Evolutionary conservation across 805 yeast genomes (phyloP), one percentile per base, ranked within the genome.

Genomic region (Lipomyces sp.): DNA sequence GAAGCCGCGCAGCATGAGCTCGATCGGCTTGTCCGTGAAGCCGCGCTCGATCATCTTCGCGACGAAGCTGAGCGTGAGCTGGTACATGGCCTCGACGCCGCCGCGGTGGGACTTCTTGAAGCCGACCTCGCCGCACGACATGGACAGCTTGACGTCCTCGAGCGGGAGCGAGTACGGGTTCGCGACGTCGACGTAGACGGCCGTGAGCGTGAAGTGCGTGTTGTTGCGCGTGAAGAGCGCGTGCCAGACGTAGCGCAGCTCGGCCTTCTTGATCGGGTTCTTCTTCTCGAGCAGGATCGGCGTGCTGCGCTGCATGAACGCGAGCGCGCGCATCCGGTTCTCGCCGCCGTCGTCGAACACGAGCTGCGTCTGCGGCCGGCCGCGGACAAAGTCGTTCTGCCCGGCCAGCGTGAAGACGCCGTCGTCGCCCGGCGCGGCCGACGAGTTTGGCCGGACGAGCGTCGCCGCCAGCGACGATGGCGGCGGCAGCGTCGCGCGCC

Each of bases 1-100:
- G 61, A 84, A 88, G 59, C 86, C 86, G 59, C 82, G 82, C 61
- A 89, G 73, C 19, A 87, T 80, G 39, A 91, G 68, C 68, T 91
- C 97, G 24, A 91, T 72, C 4, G 54, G 49, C 57, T 82, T 77
- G 57, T 79, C 79, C 37, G 77, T 77, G 49, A 76, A 71, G 33
- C 76, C 77, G 57, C 74, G 77, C 65, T 82, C 85, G 69, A 80
- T 81, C 65, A 91, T 85, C 58, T 75, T 67, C 55, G 81, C 76
- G 69, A 91, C 88, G 70, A 86, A 74, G 57, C 78, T 79, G 3
- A 89, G 73, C 14, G 89, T 73, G 8, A 91, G 83, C 67, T 89
- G 96, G 74, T 84, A 90, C 13, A 84, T 84, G 1, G 96, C 96
- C 70, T 91, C 98, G 64, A 86, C 87, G 68, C 88, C 95, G 43